Percentiles rank a stretch among this genome's conserved stretches.
Conservation (phyloP, 176 grass and related monocot species). For the Paspalum vaginatum region DNA sequence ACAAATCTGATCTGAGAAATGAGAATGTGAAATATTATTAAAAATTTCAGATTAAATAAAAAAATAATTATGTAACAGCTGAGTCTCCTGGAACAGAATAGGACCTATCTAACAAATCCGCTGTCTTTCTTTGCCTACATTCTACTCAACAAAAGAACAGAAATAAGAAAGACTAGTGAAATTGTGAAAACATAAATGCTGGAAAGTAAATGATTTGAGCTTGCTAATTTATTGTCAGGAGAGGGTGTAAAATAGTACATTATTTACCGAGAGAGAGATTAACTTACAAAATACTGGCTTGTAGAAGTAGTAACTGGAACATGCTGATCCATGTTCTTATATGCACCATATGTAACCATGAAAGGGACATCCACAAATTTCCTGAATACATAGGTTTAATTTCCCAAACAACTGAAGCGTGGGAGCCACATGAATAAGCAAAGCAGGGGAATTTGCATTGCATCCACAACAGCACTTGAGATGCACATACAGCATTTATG, state of each 20-base stretch:
- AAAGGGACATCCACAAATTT: not conserved
- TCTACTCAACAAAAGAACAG: not conserved
- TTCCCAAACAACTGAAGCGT: not conserved
- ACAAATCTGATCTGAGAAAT: constrained; percentile 23
- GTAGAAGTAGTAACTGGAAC: constrained; percentile 1
- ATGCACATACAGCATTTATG: no score
- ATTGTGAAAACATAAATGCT: not conserved
- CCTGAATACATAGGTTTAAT: not conserved
- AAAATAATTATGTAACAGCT: not conserved
- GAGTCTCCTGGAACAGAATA: constrained; percentile 8
- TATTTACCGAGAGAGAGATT: not conserved
- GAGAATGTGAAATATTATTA: not conserved
- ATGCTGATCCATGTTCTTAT: not conserved
- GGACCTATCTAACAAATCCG: not conserved
- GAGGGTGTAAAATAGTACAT: not conserved
- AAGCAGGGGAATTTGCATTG: not conserved
- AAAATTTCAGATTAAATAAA: not conserved
- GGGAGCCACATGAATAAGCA: not conserved
- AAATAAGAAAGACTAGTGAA: no score
- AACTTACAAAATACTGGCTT: constrained; percentile 4
- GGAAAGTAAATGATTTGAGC: not conserved
- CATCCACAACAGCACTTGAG: no score
- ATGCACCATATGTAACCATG: not conserved
- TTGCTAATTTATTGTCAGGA: not conserved
- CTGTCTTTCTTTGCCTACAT: not conserved